phyloP scores from a whole-genome alignment of 805 yeast genomes.

The Ogataea nakhonphanomensis region DNA sequence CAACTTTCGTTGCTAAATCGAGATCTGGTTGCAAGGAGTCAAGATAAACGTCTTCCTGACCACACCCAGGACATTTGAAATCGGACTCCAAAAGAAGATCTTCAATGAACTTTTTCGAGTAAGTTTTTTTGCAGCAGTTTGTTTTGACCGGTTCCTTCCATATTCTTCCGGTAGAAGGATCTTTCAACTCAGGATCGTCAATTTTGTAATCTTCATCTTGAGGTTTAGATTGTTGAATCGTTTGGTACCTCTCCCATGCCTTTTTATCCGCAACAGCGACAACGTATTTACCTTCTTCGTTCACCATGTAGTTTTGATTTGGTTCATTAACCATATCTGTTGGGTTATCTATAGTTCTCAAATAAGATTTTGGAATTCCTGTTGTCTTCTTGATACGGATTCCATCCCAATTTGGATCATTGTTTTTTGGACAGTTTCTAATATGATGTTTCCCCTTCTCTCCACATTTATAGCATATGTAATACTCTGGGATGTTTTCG shows the following conservation, averaged over 20 bases:
- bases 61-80: slow-evolving; percentile 88
- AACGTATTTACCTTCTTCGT: slow-evolving; percentile 93
- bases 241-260: slow-evolving; percentile 86
- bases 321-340: slow-evolving; percentile 50
- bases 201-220: slow-evolving; percentile 31
- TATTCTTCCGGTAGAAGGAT: slow-evolving; percentile 62
- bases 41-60: slow-evolving; percentile 64
- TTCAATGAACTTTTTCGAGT: slow-evolving; percentile 62
- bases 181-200: slow-evolving; percentile 59
- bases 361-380: slow-evolving; percentile 93
- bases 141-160: slow-evolving; percentile 73
- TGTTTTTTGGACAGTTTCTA: slow-evolving; percentile 89
- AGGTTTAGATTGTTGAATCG: slow-evolving; percentile 47
- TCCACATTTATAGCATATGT: slow-evolving; percentile 95
- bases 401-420: slow-evolving; percentile 92
- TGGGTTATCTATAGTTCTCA: slow-evolving; percentile 82
- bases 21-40: slow-evolving; percentile 66
- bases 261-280: slow-evolving; percentile 92
- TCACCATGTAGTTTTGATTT: slow-evolving; percentile 67
- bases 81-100: slow-evolving; percentile 71
- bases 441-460: slow-evolving; percentile 92
- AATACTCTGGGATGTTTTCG: slow-evolving; percentile 90
- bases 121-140: slow-evolving; percentile 60
- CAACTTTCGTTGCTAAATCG: slow-evolving; percentile 54
- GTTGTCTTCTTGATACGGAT: slow-evolving; percentile 88